Evolutionary conservation across 2,329 filamentous ascomycete genomes (phyloP).

Genomic region (Lachnellula subtilissima): DNA sequence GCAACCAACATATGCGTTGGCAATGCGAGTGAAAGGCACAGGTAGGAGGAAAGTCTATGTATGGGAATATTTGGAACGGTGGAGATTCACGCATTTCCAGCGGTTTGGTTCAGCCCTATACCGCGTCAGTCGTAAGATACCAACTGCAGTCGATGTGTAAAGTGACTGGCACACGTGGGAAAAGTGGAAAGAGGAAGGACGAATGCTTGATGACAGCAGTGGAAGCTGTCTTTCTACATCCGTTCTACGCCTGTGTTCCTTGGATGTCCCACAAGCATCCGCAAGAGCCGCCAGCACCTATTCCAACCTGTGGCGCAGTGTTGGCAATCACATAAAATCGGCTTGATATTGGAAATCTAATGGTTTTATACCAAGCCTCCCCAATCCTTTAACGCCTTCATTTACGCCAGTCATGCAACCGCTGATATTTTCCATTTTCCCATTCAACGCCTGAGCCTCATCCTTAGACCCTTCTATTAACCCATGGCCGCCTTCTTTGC

Average conservation of each 20-base stretch:
- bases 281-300: not conserved
- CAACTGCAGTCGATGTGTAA: not conserved
- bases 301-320: not conserved
- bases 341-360: conserved; percentile 18
- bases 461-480: conserved; percentile 8
- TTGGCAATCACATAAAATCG: conserved; percentile 6
- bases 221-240: too few species aligned
- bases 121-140: not conserved
- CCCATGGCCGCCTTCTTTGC: conserved; percentile 35
- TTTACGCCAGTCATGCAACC: conserved; percentile 24
- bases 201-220: too few species aligned
- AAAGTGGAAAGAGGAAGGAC: too few species aligned
- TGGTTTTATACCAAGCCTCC: conserved; percentile 9
- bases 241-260: too few species aligned
- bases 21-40: conserved; percentile 18
- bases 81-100: conserved; percentile 5
- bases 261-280: too few species aligned
- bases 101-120: conserved; percentile 10
- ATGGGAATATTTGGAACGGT: not conserved
- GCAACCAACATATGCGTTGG: conserved; percentile 12
- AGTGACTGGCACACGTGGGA: too few species aligned
- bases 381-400: conserved; percentile 20
- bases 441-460: conserved; percentile 23
- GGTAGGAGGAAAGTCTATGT: conserved; percentile 5
- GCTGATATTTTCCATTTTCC: conserved; percentile 6